phyloP scores from a whole-genome alignment of 2,329 filamentous ascomycete species.

The Tolypocladium paradoxum region DNA sequence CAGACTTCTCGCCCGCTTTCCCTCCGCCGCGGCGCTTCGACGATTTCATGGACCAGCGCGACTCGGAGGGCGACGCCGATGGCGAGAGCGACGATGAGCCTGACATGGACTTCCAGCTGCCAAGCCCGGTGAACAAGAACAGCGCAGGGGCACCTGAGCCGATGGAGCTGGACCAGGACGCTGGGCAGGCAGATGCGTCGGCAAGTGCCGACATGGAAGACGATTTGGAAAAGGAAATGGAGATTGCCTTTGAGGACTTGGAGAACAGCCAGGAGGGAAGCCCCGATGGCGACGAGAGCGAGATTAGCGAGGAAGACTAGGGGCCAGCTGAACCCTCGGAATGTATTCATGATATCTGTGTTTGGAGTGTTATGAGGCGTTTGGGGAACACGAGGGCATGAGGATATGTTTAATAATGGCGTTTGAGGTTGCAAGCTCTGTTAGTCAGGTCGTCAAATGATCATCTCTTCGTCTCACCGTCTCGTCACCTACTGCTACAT shows the following conservation, averaged over 20 bases:
- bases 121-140: constrained; percentile 38
- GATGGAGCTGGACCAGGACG: constrained; percentile 17
- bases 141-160: constrained; percentile 15
- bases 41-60: constrained; percentile 37
- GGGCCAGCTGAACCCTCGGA: neutral
- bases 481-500: neutral
- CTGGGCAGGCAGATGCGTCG: constrained; percentile 17
- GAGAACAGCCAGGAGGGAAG: constrained; percentile 41
- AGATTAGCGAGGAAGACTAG: constrained; percentile 57
- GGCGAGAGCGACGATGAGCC: constrained; percentile 37
- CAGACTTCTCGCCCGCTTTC: constrained; percentile 40
- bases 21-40: constrained; percentile 38
- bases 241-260: constrained; percentile 39
- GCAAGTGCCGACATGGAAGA: constrained; percentile 21
- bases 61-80: constrained; percentile 34
- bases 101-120: constrained; percentile 40
- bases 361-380: neutral
- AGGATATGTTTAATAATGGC: neutral
- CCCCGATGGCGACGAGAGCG: constrained; percentile 47
- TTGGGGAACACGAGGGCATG: neutral
- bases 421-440: neutral
- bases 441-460: neutral
- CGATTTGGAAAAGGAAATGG: constrained; percentile 40
- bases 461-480: neutral
- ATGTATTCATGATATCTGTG: neutral